Evolutionary conservation across 1,284 basidiomycete genomes (phyloP).

Genomic region (Moesziomyces aphidis): DNA sequence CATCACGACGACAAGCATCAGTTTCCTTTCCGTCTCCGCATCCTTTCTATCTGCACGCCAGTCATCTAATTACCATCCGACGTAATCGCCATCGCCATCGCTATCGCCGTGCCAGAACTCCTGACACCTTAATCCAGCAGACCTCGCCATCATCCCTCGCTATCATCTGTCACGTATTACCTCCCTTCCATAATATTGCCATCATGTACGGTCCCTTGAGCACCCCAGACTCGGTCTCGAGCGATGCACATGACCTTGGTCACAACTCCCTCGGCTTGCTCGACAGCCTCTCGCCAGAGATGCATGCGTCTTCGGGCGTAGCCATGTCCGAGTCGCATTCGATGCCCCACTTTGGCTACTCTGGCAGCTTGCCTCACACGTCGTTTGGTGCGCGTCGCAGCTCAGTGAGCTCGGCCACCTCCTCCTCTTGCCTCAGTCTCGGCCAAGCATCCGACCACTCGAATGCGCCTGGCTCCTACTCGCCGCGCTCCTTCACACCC

Average conservation of each 20-base stretch:
- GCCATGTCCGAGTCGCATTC: constrained; percentile 45
- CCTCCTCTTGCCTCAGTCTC: constrained; percentile 43
- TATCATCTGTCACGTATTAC: constrained; percentile 1
- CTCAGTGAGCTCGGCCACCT: constrained; percentile 38
- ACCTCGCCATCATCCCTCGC: not conserved
- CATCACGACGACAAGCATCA: constrained; percentile 7
- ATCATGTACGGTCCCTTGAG: constrained; percentile 28
- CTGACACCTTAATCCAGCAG: not conserved
- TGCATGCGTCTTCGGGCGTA: constrained; percentile 14
- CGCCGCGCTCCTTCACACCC: constrained; percentile 44
- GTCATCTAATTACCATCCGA: constrained; percentile 12
- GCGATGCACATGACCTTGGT: constrained; percentile 10
- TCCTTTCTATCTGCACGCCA: not conserved
- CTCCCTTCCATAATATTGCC: not conserved
- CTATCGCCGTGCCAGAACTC: not conserved
- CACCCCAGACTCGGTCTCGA: constrained; percentile 4
- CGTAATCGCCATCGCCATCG: constrained; percentile 4
- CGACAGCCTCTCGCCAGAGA: constrained; percentile 30
- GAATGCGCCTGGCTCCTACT: constrained; percentile 22
- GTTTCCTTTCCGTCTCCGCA: not conserved
- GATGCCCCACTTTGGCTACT: constrained; percentile 21
- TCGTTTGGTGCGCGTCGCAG: constrained; percentile 23
- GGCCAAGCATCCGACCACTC: constrained; percentile 32
- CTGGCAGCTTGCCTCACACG: constrained; percentile 17
- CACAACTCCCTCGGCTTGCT: constrained; percentile 47